Evolutionary conservation across 208 protist genomes (phyloP).

Genomic region (Vickermania spadyakhi): DNA sequence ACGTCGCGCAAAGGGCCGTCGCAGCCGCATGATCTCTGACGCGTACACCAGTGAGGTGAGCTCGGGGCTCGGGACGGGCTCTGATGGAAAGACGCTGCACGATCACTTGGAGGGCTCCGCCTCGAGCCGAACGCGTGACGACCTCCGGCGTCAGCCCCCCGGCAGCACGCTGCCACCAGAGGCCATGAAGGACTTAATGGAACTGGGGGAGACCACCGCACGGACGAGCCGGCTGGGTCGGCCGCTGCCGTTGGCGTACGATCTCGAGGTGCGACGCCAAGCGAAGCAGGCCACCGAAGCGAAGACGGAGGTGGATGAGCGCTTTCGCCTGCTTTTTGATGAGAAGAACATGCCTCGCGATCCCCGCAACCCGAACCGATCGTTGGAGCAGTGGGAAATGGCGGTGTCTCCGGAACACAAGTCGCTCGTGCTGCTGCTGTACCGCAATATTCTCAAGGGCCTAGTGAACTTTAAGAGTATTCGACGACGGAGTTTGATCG

Average conservation of each 20-base stretch:
- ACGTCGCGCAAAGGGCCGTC: neutral
- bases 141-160: neutral
- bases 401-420: slow-evolving; percentile 56
- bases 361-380: slow-evolving; percentile 14
- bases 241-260: slow-evolving; percentile 30
- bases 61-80: neutral
- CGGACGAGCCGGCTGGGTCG: neutral
- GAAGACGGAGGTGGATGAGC: slow-evolving; percentile 3
- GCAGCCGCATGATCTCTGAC: neutral
- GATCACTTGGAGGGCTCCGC: neutral
- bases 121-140: neutral
- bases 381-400: slow-evolving; percentile 56
- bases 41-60: neutral
- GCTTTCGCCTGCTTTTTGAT: slow-evolving; percentile 23
- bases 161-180: neutral
- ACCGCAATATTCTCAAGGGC: slow-evolving; percentile 75
- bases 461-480: slow-evolving; percentile 73
- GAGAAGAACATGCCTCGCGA: slow-evolving; percentile 45
- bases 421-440: slow-evolving; percentile 67
- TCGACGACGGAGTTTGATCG: slow-evolving; percentile 67
- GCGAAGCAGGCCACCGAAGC: slow-evolving; percentile 10
- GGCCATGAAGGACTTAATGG: neutral
- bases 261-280: slow-evolving; percentile 22
- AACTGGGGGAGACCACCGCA: neutral
- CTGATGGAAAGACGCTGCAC: neutral